Percentiles rank a stretch among this genome's conserved stretches.
Evolutionary conservation across 2,329 filamentous ascomycete genomes (phyloP).

Genomic region (Microdochium paspali): DNA sequence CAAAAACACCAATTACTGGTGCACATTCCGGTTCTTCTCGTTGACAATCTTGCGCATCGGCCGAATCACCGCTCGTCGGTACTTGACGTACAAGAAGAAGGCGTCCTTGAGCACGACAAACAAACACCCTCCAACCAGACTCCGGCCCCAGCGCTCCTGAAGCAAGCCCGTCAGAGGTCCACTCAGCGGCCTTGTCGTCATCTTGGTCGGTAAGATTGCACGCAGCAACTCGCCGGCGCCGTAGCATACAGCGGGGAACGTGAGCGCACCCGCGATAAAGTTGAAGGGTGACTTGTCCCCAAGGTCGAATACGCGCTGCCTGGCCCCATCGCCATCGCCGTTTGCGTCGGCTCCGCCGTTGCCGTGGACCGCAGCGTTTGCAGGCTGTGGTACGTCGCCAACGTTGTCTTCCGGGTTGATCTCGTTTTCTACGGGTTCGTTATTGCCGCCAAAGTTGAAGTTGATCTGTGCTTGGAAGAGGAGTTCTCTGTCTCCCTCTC

Average conservation of each 20-base stretch:
- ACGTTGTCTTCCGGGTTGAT: conserved; percentile 9
- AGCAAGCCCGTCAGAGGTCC: conserved; percentile 50
- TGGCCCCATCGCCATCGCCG: conserved; percentile 10
- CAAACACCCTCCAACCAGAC: conserved; percentile 76
- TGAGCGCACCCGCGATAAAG: conserved; percentile 45
- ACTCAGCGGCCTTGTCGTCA: conserved; percentile 39
- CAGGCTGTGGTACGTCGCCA: background rate
- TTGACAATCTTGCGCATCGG: conserved; percentile 45
- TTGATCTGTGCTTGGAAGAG: conserved; percentile 10
- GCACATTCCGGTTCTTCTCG: conserved; percentile 21
- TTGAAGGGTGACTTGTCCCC: conserved; percentile 21
- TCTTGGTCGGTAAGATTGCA: conserved; percentile 55
- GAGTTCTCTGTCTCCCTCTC: conserved; percentile 2
- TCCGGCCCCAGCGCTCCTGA: conserved; percentile 81
- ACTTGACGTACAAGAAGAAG: conserved; percentile 53
- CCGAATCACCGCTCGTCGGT: conserved; percentile 47
- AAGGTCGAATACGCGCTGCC: conserved; percentile 7
- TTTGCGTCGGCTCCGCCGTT: conserved; percentile 3
- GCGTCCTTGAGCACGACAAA: conserved; percentile 76
- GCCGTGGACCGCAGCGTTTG: background rate
- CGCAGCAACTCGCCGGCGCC: conserved; percentile 69
- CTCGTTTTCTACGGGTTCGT: conserved; percentile 2
- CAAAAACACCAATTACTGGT: too few relatives aligned
- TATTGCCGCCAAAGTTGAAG: conserved; percentile 9
- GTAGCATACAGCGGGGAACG: conserved; percentile 76